A percentile compares a stretch with the other conserved stretches of the same genome.
Conservation (phyloP, 768 basidiomycete species). For the Rhizopogon vinicolor region DNA sequence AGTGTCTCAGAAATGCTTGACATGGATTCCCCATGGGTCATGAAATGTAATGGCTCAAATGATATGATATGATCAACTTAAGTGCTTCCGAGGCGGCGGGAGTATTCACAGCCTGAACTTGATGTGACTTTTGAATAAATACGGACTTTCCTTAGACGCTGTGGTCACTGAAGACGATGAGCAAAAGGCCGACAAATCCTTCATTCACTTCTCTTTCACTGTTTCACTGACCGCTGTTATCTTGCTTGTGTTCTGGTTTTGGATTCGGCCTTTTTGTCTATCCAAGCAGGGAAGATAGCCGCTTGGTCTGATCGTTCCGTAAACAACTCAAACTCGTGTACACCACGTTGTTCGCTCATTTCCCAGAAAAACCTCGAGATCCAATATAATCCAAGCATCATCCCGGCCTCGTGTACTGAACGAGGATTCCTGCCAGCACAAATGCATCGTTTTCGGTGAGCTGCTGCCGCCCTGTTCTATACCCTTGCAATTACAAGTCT, state of each 20-base stretch:
- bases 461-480: conserved; percentile 20
- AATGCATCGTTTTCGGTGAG: conserved; percentile 87
- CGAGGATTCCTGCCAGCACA: conserved; percentile 39
- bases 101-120: neutral
- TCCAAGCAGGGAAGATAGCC: conserved; percentile 7
- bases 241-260: neutral
- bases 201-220: neutral
- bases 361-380: conserved; percentile 18
- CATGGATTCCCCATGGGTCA: neutral
- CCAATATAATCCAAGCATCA: conserved; percentile 23
- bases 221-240: neutral
- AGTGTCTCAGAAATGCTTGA: neutral
- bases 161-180: neutral
- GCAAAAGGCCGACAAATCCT: neutral
- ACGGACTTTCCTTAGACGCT: no score
- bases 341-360: conserved; percentile 62
- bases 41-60: no score
- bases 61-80: neutral
- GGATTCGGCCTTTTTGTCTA: neutral
- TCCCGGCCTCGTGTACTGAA: conserved; percentile 55
- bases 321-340: conserved; percentile 61
- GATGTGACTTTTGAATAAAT: no score
- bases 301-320: conserved; percentile 18
- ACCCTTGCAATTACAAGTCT: conserved; percentile 19
- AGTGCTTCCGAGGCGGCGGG: neutral